A percentile compares a stretch with the other conserved stretches of the same genome.
Conservation (phyloP, 169 alveolate genomes). For the Toxoplasma gondii region DNA sequence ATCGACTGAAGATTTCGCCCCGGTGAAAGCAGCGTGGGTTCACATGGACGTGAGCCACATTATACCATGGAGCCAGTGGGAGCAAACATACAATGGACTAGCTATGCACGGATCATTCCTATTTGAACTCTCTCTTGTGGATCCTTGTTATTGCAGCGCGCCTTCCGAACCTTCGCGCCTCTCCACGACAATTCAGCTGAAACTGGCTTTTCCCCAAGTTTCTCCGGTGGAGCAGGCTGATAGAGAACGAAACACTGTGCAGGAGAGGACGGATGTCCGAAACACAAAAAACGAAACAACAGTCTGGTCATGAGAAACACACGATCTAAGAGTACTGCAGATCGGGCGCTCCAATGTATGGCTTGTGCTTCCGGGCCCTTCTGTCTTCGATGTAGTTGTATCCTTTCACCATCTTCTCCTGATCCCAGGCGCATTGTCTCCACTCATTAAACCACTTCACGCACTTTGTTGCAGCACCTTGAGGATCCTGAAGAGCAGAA, state of each 20-base stretch:
- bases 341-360: conserved; percentile 89
- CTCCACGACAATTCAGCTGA: no score
- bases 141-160: no score
- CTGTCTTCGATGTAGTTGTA: conserved; percentile 81
- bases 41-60: conserved; percentile 1
- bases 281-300: neutral
- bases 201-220: no score
- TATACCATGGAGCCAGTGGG: no score
- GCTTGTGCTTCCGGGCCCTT: conserved; percentile 83
- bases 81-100: no score
- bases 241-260: no score
- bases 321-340: conserved; percentile 81
- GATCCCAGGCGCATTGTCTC: conserved; percentile 90
- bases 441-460: conserved; percentile 89
- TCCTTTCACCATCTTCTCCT: conserved; percentile 84
- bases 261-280: no score
- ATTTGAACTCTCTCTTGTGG: no score
- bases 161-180: no score
- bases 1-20: neutral
- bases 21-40: neutral
- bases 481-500: conserved; percentile 73
- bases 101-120: no score
- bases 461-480: conserved; percentile 82
- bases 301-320: neutral
- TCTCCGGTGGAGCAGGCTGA: no score